Base-by-base conservation (phyloP, 176 grass and related monocot genomes). In the Musa acuminata region DNA sequence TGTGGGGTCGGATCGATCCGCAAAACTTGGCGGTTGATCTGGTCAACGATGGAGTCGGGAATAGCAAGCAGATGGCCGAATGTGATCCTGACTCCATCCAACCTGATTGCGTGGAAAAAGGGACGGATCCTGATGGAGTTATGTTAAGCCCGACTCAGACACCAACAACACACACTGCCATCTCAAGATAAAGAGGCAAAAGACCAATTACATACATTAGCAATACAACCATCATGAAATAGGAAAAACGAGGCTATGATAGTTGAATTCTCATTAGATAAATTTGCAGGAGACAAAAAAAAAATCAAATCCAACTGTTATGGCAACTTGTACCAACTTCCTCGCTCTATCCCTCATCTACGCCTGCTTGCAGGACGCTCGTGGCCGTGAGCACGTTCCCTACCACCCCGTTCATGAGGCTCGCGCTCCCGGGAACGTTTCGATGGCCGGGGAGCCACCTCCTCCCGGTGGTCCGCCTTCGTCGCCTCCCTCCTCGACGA, bases 401-500 rank as follows among this genome's bases (percentile, higher is more conserved):
- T 20, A 10, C 74, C 58, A 17, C 74, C 19, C 1, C 74, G 58
- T 22, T 76, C 43, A 23, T 19, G 29, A 62, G 75, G 19, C 43
- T 66, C 60, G 10, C 75, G 58, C 35, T 88, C 87, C 64, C 72
- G 81, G 19, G 79, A 79, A 14, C 79, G 64, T 20, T 53, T 83
- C 8, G 84, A 81, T 29, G 84, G 73, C 24, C 86, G 72, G 35
- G 52, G 53, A 58, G 78, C 73, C 59, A 81, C 82, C 27, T 80
- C 69, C 53, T 62, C 75, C 62, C 78, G 75, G n/a, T n/a, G n/a
- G 52, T 64, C 82, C 74, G 81, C 87, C 35, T 6, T 43, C 51
- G 77, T 67, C 66, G 80, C 81, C 66, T 82, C 88, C 82, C 83
- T 82, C 72, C 84, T 82, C 3, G 74, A 51, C 74, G 74, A 76